Percentiles rank a stretch among this genome's conserved stretches.
Evolutionary conservation across 306 rosid genomes (phyloP).

Genomic region (Echinosophora koreensis): DNA sequence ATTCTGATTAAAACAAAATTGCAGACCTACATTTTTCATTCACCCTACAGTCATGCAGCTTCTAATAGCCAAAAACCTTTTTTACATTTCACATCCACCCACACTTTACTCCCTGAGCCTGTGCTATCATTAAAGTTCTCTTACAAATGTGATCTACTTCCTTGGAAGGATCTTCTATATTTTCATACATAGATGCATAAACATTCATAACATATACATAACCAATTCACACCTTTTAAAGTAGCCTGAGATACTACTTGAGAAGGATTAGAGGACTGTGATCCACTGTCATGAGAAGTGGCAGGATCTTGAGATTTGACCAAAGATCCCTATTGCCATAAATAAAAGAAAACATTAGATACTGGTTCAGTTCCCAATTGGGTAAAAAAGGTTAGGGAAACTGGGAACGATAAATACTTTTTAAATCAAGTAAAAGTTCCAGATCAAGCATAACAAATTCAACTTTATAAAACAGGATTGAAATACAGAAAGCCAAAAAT

Average conservation of each 20-base stretch:
- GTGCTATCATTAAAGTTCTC: not conserved
- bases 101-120: not conserved
- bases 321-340: slow-evolving; percentile 64
- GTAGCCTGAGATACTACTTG: slow-evolving; percentile 60
- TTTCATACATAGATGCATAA: slow-evolving; percentile 7
- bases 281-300: slow-evolving; percentile 61
- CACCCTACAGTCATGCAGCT: slow-evolving; percentile 12
- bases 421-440: slow-evolving; percentile 15
- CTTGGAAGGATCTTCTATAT: slow-evolving; percentile 4
- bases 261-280: slow-evolving; percentile 62
- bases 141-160: slow-evolving; percentile 16
- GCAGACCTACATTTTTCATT: not conserved
- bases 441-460: not conserved
- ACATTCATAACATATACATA: slow-evolving; percentile 28
- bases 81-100: not conserved
- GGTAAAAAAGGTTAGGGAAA: not conserved
- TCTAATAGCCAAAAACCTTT: slow-evolving; percentile 27
- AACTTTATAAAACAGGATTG: slow-evolving; percentile 10
- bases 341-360: slow-evolving; percentile 42
- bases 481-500: slow-evolving; percentile 5
- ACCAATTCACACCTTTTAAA: slow-evolving; percentile 67
- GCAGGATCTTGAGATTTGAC: slow-evolving; percentile 63
- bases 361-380: not conserved
- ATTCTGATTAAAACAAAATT: slow-evolving; percentile 15
- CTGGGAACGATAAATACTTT: not conserved